Evolutionary conservation across 257 asterid species (phyloP), one percentile per base, ranked within the genome.

Genomic region (Rhazya stricta): DNA sequence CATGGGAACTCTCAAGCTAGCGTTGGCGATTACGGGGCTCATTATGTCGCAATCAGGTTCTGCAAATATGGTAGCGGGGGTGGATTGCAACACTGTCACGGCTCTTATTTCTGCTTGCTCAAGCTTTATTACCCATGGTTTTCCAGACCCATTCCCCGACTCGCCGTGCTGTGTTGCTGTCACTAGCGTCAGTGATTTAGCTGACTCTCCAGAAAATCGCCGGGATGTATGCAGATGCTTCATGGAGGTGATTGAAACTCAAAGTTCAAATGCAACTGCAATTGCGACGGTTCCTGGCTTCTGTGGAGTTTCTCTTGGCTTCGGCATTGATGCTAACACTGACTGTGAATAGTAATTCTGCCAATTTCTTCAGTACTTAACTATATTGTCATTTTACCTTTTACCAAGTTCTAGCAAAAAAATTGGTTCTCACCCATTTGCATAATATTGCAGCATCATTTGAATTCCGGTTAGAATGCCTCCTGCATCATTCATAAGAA

Each of bases 201-300:
- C 89, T 0, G 86, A 82, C 50, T 75, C 91, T 1, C 69, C 77
- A 37, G 90, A 86, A 39, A 82, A 79, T 74, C 91, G 89, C 66
- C 90, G 86, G 53, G 75, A 9, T 4, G 89, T 92, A 13, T 94
- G 97, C 74, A 86, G 83, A 41, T 92, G 97, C 87, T 46, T 94
- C 79, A 94, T 92, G 97, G 89, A 83, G 18, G 67, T 89, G 76
- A 79, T 90, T 34, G 56, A 79, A 27, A 74, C 82, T 18, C 80
- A 81, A 82, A 86, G 61, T 84, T 82, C 92, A 6, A 89, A 94
- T 77, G 90, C 97, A 81, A 92, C 97, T 76, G 90, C 96, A 60
- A 90, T 92, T 71, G 97, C 99, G 76, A 88, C 92, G 45, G 72
- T 92, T 75, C 97, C 99, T 25, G 97, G 99, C 15, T 92, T 92